Conservation (phyloP, 2,329 filamentous ascomycete genomes). For the Coleophoma crateriformis region DNA sequence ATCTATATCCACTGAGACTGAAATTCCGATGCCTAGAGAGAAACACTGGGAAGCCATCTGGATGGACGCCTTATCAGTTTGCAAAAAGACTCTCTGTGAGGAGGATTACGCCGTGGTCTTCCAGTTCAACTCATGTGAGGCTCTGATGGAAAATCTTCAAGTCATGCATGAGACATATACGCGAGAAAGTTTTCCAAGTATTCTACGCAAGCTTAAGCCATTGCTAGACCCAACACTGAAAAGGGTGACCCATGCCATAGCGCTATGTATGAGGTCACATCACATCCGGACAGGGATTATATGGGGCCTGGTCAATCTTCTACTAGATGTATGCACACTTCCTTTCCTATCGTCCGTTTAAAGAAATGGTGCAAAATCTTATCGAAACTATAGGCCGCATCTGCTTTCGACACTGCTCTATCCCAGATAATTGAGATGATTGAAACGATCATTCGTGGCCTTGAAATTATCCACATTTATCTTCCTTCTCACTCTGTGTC, state of each 20-base stretch:
- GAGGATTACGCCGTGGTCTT: background rate
- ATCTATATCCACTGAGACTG: no score
- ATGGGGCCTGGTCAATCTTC: background rate
- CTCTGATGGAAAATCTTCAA: background rate
- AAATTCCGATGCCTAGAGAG: no score
- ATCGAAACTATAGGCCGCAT: background rate
- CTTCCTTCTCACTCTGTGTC: background rate
- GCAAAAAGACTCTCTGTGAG: background rate
- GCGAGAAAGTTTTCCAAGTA: background rate
- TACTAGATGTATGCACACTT: background rate
- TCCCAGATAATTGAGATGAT: conserved; percentile 3
- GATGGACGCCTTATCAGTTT: background rate
- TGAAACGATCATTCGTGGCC: background rate
- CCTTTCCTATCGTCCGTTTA: no score
- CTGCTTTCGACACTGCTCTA: background rate
- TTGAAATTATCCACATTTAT: background rate
- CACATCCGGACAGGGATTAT: background rate
- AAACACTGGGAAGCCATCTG: no score
- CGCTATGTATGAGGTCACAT: background rate
- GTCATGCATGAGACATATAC: background rate
- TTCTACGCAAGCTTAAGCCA: background rate
- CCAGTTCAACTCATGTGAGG: background rate
- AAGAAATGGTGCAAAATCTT: no score
- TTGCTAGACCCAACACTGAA: background rate
- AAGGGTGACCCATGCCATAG: background rate